phyloP scores from a whole-genome alignment of 768 basidiomycete genomes.

The Phaffia australis region DNA sequence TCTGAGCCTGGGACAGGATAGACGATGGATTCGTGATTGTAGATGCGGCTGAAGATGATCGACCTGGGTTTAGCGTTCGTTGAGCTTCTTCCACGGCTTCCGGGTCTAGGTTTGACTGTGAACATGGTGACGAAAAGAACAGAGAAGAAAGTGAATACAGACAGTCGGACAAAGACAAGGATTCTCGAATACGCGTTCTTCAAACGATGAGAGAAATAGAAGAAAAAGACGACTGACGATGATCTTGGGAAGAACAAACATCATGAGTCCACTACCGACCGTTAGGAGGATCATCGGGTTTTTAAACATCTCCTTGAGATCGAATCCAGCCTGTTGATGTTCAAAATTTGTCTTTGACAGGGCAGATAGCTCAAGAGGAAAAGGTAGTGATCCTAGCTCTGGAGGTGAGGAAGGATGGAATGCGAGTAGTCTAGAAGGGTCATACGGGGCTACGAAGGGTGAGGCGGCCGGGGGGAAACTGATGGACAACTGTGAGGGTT shows the following conservation, averaged over 20 bases:
- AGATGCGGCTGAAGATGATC: too few species aligned
- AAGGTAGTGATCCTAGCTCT: constrained; percentile 7
- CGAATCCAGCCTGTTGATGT: constrained; percentile 3
- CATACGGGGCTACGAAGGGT: constrained; percentile 10
- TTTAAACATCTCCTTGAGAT: constrained; percentile 7
- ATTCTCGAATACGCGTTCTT: too few species aligned
- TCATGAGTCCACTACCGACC: constrained; percentile 1
- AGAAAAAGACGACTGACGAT: neutral
- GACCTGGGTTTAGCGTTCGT: neutral
- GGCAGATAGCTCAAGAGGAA: constrained; percentile 5
- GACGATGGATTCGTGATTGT: too few species aligned
- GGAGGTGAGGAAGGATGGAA: constrained; percentile 12
- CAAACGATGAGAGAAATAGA: too few species aligned
- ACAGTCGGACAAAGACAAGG: too few species aligned
- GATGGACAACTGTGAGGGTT: neutral
- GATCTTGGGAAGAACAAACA: constrained; percentile 3
- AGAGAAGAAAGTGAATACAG: too few species aligned
- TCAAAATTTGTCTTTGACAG: neutral
- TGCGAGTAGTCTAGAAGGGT: constrained; percentile 2
- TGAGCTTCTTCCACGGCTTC: constrained; percentile 4
- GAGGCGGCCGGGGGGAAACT: neutral
- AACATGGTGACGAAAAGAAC: neutral
- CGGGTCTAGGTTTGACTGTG: constrained; percentile 4
- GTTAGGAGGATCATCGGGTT: constrained; percentile 12
- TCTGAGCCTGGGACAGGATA: too few species aligned